phyloP scores from a whole-genome alignment of 352 stramenopile genomes.

The Elongisporangium anandrum region DNA sequence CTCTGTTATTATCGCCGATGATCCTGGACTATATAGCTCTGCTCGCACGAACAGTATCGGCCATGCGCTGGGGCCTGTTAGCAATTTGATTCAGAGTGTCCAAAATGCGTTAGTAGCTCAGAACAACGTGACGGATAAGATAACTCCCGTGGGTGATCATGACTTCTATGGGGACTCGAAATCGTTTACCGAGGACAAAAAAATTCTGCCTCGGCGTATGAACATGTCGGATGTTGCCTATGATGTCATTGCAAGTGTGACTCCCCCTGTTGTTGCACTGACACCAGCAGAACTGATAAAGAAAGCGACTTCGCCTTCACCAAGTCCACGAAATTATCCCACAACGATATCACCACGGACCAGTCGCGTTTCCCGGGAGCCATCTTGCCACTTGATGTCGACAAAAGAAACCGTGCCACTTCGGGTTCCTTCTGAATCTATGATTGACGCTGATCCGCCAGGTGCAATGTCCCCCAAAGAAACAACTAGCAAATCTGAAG shows the following conservation, averaged over 20 bases:
- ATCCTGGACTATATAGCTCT: conserved; percentile 1
- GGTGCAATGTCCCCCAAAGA: background rate
- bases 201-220: background rate
- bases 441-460: background rate
- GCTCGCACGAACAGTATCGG: background rate
- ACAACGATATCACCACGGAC: background rate
- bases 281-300: conserved; percentile 47
- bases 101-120: background rate
- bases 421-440: background rate
- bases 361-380: background rate
- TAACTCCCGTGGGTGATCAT: background rate
- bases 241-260: background rate
- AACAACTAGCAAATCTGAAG: no score
- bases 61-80: background rate
- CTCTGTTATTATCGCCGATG: conserved; percentile 16
- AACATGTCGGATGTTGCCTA: background rate
- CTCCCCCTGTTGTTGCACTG: conserved; percentile 30
- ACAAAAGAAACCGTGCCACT: background rate
- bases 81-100: background rate
- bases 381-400: background rate
- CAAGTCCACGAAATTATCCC: background rate
- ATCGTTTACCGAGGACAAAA: background rate
- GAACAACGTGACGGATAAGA: background rate
- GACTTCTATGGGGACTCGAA: background rate
- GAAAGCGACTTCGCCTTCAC: conserved; percentile 31